Conservation (phyloP, 306 rosid species). For the Pueraria montana region DNA sequence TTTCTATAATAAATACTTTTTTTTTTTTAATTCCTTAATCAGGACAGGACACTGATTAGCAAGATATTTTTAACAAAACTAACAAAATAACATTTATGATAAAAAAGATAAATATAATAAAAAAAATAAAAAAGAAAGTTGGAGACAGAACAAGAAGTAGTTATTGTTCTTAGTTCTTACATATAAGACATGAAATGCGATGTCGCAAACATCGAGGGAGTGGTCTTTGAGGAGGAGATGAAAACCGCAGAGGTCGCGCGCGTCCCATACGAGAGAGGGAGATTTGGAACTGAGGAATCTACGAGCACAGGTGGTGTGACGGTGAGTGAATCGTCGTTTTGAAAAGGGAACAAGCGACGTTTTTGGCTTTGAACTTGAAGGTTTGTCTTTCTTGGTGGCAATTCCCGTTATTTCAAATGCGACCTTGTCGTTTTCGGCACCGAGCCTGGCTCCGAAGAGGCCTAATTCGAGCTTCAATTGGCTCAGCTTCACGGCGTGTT, state of each 20-base stretch:
- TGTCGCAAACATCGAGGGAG: constrained; percentile 43
- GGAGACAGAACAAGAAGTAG: neutral
- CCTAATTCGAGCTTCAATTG: constrained; percentile 63
- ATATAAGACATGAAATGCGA: constrained; percentile 62
- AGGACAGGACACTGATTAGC: no score
- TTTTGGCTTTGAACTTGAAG: neutral
- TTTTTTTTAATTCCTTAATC: no score
- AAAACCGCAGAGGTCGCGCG: constrained; percentile 44
- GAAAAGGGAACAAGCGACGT: constrained; percentile 59
- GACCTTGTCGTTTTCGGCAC: constrained; percentile 30
- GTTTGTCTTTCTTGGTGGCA: constrained; percentile 38
- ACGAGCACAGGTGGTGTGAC: constrained; percentile 45
- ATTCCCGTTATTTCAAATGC: constrained; percentile 54
- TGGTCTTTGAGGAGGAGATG: constrained; percentile 42
- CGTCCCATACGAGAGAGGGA: constrained; percentile 56
- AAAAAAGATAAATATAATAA: no score
- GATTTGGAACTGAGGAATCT: constrained; percentile 14
- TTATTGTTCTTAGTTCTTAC: constrained; percentile 48
- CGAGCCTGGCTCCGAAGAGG: constrained; percentile 43
- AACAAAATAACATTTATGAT: no score
- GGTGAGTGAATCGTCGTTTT: constrained; percentile 36
- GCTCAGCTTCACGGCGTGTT: constrained; percentile 58
- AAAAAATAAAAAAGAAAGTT: no score
- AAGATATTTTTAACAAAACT: no score
- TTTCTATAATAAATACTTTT: no score